Base-by-base conservation (phyloP, 2,329 filamentous ascomycete species). In the Sphaerostilbella broomeana region DNA sequence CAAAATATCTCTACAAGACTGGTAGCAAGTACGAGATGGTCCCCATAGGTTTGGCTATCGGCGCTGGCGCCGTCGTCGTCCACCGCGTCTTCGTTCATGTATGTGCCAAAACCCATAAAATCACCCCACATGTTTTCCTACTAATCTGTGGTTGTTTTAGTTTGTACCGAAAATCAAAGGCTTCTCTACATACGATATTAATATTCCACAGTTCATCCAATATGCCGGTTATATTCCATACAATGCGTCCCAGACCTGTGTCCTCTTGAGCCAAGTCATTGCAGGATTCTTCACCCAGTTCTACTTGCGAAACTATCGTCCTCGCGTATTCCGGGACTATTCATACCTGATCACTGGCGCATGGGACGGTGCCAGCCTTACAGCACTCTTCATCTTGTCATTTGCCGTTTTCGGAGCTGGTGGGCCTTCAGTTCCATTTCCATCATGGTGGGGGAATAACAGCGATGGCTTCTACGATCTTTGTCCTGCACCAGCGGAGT, bases 321-420 rank as follows among this genome's bases (percentile, higher is more conserved):
- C 72, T 3, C 59, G 64, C 5, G 59, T 74, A 35, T 76, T 74
- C 60, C 69, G 61, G 50, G 67, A 76, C 43, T 75, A 73, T 49
- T 67, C 64, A 13, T 76, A 75, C 51, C 52, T 76, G 6, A 53
- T 75, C 2, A 67, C 69, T 0, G 71, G 65, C n/a, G 71, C 70
- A 0, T 69, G 70, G 12, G 73, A 76, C 43, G 73, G 72, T 8
- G 73, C 64, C 6, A 65, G 61, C 42, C 58, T 73, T 4, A 55
- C 59, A 1, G 67, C 64, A 0, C 56, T 75, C 3, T 75, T 75
- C 37, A 67, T 75, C 27, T 55, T 76, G 10, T 74, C 71, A 0
- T 76, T 76, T 54, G 70, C 72, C 1, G 72, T 76, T 0, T 74
- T 75, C 38, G 73, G 72, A 0, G 70, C 69, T 3, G 68, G 69